Base-by-base conservation (phyloP, 345 rosid genomes). In the Turnera subulata region DNA sequence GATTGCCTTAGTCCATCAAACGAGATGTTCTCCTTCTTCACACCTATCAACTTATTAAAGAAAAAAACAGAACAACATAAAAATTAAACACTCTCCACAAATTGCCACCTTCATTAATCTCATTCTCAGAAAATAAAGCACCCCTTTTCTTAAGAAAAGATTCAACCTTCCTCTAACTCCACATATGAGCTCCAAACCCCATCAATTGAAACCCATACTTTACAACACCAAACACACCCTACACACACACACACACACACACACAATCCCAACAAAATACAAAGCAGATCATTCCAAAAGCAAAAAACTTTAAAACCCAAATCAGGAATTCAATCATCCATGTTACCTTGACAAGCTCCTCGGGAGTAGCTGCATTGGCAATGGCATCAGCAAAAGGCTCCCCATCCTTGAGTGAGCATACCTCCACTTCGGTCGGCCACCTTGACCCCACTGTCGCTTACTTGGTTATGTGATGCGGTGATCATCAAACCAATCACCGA, bases 361-460 rank as follows among this genome's bases (percentile, higher is more conserved):
- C 56, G 1, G 85, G 68, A 60, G 85, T 74, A 20, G 84, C 53
- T 0, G 94, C 88, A 67, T 82, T 80, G 12, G 94, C 91, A 58
- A 92, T 80, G 22, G 85, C 77, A 70, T 89, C 88, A 0, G 97
- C 91, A 33, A 92, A 86, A 0, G 99, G 99, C 59, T 89, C 97
- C 99, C n/a, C 99, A 92, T n/a, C 79, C 82, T 61, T 84, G 97
- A 54, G 91, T 77, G 65, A 89, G 89, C 97, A 92, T 84, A 2
- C 81, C 86, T 0, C 99, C 99, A 22, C 70, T 74, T 13, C 97
- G 94, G 62, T 89, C 99, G 16, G 89, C 67, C 55, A 93, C 72
- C 71, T 93, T 93, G 70, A 89, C 71, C 45, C 99, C 99, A 60
- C 89, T 89, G 59, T 93, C 97, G n/a, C 78, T 72, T 55, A 76